Base-by-base conservation (phyloP, 2,329 filamentous ascomycete species). In the Pseudogymnoascus sp. region DNA sequence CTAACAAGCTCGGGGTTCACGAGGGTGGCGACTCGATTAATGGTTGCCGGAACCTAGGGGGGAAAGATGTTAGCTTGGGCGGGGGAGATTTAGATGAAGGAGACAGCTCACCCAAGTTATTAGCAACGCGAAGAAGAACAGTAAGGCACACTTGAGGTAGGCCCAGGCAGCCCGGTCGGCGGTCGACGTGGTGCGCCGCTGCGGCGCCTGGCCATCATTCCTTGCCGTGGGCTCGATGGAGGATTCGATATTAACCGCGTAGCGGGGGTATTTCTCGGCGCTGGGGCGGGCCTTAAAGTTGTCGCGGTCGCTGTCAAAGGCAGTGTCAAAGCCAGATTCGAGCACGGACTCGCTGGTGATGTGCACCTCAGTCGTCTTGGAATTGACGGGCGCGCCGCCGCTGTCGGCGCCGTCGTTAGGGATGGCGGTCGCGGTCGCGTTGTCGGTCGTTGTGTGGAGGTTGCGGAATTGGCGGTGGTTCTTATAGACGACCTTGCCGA, bases 21-120 rank as follows among this genome's bases (percentile, higher is more conserved):
- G 11, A 92, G 78, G 2, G 84, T 84, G 73, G 89, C 91, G 3
- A 93, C 82, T 12, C 91, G 82, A 72, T 95, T 95, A 62, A 88
- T 81, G 34, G 86, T 89, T 1, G 89, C 90, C 1, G 84, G 91
- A 62, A 93, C 50, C 50, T 56, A 18, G 4, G 18, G 42, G n/a
- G 81, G 0, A 81, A 78, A 31, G 40, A 86, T 82, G 5, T 78
- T 81, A 0, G 80, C 75, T 1, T 78, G 64, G 21, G 81, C 92
- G 78, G 2, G 84, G 84, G 73, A 89, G 90, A 3, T 92, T 82
- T 12, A 90, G 82, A 72, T 95, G 93, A 62, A 88, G 81, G 34
- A 85, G 89, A 1, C 89, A 90, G 0, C 84, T 90, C 62, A 93
- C 84, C 88, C 88, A 90, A 1, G 88, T 89, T 34, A 90, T 82